phyloP scores from a whole-genome alignment of 208 protist genomes.

The Kentomonas sorsogonicus region DNA sequence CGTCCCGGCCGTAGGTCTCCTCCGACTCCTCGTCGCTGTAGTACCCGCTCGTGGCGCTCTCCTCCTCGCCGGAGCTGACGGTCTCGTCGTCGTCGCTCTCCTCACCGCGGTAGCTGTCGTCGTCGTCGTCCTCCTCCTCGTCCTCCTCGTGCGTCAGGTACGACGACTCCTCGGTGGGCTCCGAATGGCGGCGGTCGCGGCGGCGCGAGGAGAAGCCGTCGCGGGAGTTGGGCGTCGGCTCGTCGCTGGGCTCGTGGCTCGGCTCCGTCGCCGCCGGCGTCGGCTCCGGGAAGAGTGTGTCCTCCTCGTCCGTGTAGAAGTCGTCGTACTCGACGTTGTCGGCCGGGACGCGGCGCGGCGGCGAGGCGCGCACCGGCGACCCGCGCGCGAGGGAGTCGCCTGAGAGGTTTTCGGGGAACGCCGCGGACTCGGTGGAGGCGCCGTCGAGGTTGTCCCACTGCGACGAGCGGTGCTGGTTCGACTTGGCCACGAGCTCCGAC shows the following conservation, averaged over 20 bases:
- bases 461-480: constrained; percentile 42
- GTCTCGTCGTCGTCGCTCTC: not conserved
- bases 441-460: constrained; percentile 30
- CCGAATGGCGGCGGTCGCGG: not conserved
- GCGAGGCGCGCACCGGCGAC: constrained; percentile 12
- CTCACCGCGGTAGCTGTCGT: not conserved
- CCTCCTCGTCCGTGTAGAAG: constrained; percentile 53
- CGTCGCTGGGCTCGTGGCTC: constrained; percentile 20
- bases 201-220: too few species aligned
- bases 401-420: constrained; percentile 19
- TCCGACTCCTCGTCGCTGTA: constrained; percentile 4
- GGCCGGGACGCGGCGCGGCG: not conserved
- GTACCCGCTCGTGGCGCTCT: not conserved
- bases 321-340: constrained; percentile 47
- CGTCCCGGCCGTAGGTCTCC: constrained; percentile 6
- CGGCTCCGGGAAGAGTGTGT: constrained; percentile 25
- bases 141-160: too few species aligned
- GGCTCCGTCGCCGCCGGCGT: constrained; percentile 11
- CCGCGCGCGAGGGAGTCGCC: constrained; percentile 1
- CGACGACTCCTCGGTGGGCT: constrained; percentile 5
- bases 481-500: constrained; percentile 14
- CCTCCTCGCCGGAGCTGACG: not conserved
- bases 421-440: constrained; percentile 29
- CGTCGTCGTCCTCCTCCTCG: not conserved
- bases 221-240: constrained; percentile 12